Evolutionary conservation across 805 yeast genomes (phyloP).

Genomic region (Schwanniomyces sp.): DNA sequence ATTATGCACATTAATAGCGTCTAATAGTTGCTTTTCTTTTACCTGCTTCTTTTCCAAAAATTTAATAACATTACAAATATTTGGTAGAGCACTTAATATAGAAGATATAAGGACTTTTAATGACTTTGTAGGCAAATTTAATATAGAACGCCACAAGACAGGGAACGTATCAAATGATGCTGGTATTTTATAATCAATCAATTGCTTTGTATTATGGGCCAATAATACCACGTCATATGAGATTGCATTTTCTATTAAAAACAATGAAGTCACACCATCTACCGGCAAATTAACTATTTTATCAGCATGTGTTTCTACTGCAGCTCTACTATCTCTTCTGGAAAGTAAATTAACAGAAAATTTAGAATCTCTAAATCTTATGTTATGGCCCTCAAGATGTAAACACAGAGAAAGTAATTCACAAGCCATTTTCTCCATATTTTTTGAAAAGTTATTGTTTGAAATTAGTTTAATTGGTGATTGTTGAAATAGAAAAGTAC

Average conservation of each 20-base stretch:
- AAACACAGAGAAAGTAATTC: conserved; percentile 17
- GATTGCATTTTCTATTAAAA: conserved; percentile 39
- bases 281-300: conserved; percentile 22
- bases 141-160: conserved; percentile 24
- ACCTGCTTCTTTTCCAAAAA: conserved; percentile 23
- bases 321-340: conserved; percentile 48
- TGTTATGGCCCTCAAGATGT: conserved; percentile 10
- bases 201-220: conserved; percentile 22
- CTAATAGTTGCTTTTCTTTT: conserved; percentile 15
- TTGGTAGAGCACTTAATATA: conserved; percentile 15
- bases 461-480: conserved; percentile 13
- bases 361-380: conserved; percentile 17
- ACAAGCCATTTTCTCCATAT: conserved; percentile 2
- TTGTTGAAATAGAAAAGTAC: conserved; percentile 32
- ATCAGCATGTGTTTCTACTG: conserved; percentile 45
- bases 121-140: conserved; percentile 12
- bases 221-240: conserved; percentile 46
- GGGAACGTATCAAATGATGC: conserved; percentile 34
- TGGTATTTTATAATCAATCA: conserved; percentile 19
- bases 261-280: neutral
- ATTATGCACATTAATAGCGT: conserved; percentile 31
- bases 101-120: conserved; percentile 9
- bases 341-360: conserved; percentile 37
- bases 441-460: neutral
- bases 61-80: conserved; percentile 15